phyloP scores from a whole-genome alignment of 768 basidiomycete species.

The Lactifluus hygrophoroides region DNA sequence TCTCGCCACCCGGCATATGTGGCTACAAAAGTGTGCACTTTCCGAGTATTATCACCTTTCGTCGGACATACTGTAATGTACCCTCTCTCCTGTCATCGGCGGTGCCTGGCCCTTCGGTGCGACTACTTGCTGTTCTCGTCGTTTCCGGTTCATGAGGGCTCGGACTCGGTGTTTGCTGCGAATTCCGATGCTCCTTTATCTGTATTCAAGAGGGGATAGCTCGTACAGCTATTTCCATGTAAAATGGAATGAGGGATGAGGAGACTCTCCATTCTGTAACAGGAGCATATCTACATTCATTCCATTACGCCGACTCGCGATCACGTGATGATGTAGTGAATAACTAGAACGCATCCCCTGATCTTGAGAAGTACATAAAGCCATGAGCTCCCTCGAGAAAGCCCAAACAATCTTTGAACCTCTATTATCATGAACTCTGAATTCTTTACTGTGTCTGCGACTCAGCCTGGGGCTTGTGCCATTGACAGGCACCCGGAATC shows the following conservation, averaged over 20 bases:
- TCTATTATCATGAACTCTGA: background rate
- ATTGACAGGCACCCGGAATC: too few relatives aligned
- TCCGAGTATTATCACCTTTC: too few relatives aligned
- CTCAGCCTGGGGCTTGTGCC: background rate
- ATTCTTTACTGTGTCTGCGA: background rate
- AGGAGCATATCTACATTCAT: background rate
- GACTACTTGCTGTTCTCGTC: background rate
- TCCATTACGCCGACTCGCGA: background rate
- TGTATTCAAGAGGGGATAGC: background rate
- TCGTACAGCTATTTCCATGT: background rate
- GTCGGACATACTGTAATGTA: background rate
- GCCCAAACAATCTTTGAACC: background rate
- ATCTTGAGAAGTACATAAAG: slow-evolving; percentile 8
- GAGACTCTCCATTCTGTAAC: background rate
- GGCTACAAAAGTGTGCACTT: too few relatives aligned
- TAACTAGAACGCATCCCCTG: background rate
- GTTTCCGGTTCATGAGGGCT: background rate
- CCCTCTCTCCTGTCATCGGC: background rate
- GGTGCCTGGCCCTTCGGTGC: background rate
- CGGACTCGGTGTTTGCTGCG: background rate
- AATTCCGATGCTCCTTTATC: background rate
- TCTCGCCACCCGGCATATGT: too few relatives aligned
- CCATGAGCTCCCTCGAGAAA: background rate
- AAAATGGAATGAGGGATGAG: background rate
- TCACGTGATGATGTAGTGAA: background rate